These are phyloP conservation scores for Nicotiana rustica DNA, from an alignment of 305 asterid genomes.

Conservation along the genomic window DNA sequence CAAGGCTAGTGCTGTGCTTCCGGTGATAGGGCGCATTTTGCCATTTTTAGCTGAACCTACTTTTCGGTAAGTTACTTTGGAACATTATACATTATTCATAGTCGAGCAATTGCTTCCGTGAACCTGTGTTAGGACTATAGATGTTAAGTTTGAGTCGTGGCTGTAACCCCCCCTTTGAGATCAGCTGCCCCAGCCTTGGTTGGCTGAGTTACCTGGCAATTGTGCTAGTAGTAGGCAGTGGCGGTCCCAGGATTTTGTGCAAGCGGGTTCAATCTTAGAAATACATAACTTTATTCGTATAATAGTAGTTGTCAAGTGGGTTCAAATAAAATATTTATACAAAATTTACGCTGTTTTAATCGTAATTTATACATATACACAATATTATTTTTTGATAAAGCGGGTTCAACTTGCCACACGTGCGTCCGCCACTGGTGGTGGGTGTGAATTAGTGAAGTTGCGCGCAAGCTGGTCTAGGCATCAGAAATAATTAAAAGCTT, in stretches of 20 bases:
- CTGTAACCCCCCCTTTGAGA: not conserved
- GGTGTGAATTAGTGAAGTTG: not conserved
- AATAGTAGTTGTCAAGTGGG: too few species aligned
- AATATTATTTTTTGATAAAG: too few species aligned
- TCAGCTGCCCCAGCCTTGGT: not conserved
- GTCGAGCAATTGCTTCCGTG: not conserved
- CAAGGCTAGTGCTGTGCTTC: slow-evolving; percentile 74
- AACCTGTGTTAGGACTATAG: not conserved
- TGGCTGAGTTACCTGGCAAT: not conserved
- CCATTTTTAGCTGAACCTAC: slow-evolving; percentile 79
- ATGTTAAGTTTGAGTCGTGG: slow-evolving; percentile 18
- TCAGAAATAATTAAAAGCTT: not conserved
- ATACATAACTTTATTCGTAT: too few species aligned
- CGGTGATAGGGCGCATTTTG: slow-evolving; percentile 76
- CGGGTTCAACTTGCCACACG: too few species aligned
- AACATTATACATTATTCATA: slow-evolving; percentile 19
- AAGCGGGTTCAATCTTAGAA: too few species aligned
- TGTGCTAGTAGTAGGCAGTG: not conserved
- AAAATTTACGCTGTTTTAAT: too few species aligned
- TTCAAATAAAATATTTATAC: too few species aligned
- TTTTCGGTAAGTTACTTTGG: slow-evolving; percentile 59
- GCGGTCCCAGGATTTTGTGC: too few species aligned
- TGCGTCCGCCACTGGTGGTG: not conserved
- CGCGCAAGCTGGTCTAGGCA: slow-evolving; percentile 11
- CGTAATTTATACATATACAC: too few species aligned